A percentile compares a stretch with the other conserved stretches of the same genome.
Conservation (phyloP, 768 basidiomycete genomes). For the Crepidotus variabilis region DNA sequence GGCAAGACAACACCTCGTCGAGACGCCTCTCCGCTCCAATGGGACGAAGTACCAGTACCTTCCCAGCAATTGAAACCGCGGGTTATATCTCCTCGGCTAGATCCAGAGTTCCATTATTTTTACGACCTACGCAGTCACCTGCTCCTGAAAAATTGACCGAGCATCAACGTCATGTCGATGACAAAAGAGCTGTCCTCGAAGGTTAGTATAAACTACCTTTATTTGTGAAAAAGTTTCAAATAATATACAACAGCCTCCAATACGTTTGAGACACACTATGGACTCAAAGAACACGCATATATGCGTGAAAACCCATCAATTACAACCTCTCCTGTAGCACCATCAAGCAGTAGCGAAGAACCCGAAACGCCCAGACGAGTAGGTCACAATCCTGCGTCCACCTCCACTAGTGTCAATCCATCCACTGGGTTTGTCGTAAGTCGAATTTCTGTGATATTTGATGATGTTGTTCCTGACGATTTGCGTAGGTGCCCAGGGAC, state of each 20-base stretch:
- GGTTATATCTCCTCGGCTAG: too few relatives aligned
- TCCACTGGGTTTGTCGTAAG: too few relatives aligned
- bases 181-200: neutral
- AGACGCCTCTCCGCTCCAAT: neutral
- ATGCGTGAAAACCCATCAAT: conserved; percentile 12
- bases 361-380: neutral
- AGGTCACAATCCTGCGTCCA: neutral
- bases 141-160: neutral
- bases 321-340: conserved; percentile 6
- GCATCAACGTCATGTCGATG: neutral
- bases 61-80: too few relatives aligned
- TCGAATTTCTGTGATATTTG: neutral
- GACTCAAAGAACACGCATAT: conserved; percentile 17
- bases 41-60: neutral
- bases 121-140: too few relatives aligned
- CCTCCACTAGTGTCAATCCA: neutral
- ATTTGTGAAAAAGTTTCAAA: neutral
- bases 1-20: neutral
- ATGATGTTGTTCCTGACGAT: too few relatives aligned
- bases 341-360: neutral
- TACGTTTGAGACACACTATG: neutral
- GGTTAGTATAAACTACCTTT: neutral
- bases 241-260: neutral
- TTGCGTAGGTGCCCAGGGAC: neutral
- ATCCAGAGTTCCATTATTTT: too few relatives aligned